Evolutionary conservation across 2,329 filamentous ascomycete species (phyloP).

Genomic region (Gaeumannomyces sp.): DNA sequence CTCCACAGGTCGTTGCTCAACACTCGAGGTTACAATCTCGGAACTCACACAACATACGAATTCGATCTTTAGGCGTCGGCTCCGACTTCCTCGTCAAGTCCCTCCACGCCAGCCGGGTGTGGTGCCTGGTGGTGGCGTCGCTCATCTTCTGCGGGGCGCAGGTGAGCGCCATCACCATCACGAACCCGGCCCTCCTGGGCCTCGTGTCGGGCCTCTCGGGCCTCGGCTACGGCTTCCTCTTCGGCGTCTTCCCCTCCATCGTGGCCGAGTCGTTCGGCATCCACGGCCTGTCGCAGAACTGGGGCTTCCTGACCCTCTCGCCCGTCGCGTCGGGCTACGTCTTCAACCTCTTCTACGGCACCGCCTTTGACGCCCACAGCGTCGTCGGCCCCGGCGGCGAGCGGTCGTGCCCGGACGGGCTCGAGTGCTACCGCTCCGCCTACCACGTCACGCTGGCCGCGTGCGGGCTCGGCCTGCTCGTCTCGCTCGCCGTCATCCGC

Average conservation of each 20-base stretch:
- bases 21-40: not conserved
- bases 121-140: slow-evolving; percentile 79
- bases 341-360: slow-evolving; percentile 88
- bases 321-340: slow-evolving; percentile 84
- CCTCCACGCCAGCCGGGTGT: slow-evolving; percentile 74
- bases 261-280: slow-evolving; percentile 89
- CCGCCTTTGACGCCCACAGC: slow-evolving; percentile 76
- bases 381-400: slow-evolving; percentile 62
- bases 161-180: slow-evolving; percentile 65
- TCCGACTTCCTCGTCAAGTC: slow-evolving; percentile 85
- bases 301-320: slow-evolving; percentile 89
- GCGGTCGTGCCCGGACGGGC: slow-evolving; percentile 67
- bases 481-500: slow-evolving; percentile 66
- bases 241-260: slow-evolving; percentile 88
- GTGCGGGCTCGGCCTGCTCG: slow-evolving; percentile 60
- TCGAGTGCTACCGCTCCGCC: slow-evolving; percentile 73
- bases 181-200: slow-evolving; percentile 70
- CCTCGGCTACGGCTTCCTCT: slow-evolving; percentile 85
- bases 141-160: slow-evolving; percentile 75
- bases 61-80: slow-evolving; percentile 59
- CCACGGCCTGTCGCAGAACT: slow-evolving; percentile 84
- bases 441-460: slow-evolving; percentile 74
- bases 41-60: not conserved
- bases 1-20: not conserved
- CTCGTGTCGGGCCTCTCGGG: slow-evolving; percentile 79